Percentiles rank a stretch among this genome's conserved stretches.
Evolutionary conservation across 2,329 filamentous ascomycete species (phyloP).

Genomic region (Albophoma yamanashiensis): DNA sequence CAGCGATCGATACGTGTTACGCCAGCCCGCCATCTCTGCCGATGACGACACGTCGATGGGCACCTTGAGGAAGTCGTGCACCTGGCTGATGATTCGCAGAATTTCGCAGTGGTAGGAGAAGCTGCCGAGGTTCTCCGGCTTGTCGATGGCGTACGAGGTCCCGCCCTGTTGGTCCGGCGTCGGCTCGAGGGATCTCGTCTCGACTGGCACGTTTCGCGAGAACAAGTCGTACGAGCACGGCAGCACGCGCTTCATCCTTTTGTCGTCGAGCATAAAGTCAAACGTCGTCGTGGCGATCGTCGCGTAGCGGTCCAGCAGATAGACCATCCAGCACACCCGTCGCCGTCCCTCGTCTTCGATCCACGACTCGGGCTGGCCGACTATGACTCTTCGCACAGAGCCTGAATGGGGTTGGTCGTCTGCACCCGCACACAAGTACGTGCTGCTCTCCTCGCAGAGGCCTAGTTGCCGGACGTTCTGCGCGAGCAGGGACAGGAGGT

Average conservation of each 20-base stretch:
- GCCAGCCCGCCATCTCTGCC: conserved; percentile 27
- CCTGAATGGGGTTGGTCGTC: conserved; percentile 21
- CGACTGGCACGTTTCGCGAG: conserved; percentile 30
- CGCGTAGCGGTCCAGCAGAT: conserved; percentile 31
- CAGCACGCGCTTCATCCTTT: conserved; percentile 26
- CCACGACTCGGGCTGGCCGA: conserved; percentile 28
- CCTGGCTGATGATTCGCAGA: conserved; percentile 28
- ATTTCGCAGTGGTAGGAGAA: conserved; percentile 35
- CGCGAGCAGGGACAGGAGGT: conserved; percentile 25
- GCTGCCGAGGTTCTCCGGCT: conserved; percentile 30
- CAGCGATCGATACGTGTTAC: conserved; percentile 27
- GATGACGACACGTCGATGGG: conserved; percentile 28
- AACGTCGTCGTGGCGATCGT: conserved; percentile 29
- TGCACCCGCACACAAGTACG: conserved; percentile 21
- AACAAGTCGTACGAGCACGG: conserved; percentile 34
- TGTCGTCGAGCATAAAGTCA: conserved; percentile 30
- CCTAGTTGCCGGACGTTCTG: conserved; percentile 28
- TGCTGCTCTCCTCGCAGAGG: conserved; percentile 26
- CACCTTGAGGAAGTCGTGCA: conserved; percentile 29
- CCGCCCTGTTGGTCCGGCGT: conserved; percentile 13
- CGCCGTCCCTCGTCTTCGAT: conserved; percentile 33
- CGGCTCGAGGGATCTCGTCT: conserved; percentile 22
- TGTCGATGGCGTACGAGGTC: conserved; percentile 20
- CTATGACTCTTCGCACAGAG: conserved; percentile 21
- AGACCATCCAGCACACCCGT: conserved; percentile 33